Evolutionary conservation across 2,329 filamentous ascomycete species (phyloP).

Genomic region (Elsinoe perseae): DNA sequence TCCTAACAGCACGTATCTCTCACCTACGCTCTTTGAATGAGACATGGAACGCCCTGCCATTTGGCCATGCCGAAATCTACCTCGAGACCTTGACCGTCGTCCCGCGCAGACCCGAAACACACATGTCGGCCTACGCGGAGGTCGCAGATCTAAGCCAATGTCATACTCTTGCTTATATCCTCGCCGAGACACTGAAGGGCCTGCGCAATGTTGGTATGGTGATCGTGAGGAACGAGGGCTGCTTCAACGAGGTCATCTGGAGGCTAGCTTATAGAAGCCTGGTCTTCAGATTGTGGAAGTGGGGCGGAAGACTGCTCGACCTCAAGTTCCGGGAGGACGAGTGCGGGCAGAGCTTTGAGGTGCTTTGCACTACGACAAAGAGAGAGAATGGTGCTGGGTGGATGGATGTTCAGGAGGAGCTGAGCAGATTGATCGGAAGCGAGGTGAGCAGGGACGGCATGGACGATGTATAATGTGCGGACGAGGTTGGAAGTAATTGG

Average conservation of each 20-base stretch:
- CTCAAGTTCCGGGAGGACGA: slow-evolving; percentile 23
- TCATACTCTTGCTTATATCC: slow-evolving; percentile 24
- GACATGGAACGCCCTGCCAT: slow-evolving; percentile 29
- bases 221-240: slow-evolving; percentile 27
- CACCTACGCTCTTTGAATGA: slow-evolving; percentile 31
- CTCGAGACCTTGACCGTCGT: slow-evolving; percentile 29
- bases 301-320: slow-evolving; percentile 28
- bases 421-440: slow-evolving; percentile 12
- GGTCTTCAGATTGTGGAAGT: slow-evolving; percentile 30
- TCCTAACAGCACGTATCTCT: slow-evolving; percentile 27
- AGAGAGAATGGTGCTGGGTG: slow-evolving; percentile 12
- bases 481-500: not conserved
- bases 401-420: slow-evolving; percentile 11
- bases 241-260: slow-evolving; percentile 30
- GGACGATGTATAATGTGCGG: not conserved
- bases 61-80: slow-evolving; percentile 26
- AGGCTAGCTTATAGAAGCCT: slow-evolving; percentile 28
- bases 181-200: slow-evolving; percentile 19
- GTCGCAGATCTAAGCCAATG: slow-evolving; percentile 30
- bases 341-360: slow-evolving; percentile 19
- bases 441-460: not conserved
- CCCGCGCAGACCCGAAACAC: slow-evolving; percentile 27
- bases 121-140: slow-evolving; percentile 26
- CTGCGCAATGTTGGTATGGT: slow-evolving; percentile 26
- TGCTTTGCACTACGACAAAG: slow-evolving; percentile 15